Conservation (phyloP, 140 eudicot species). For the Senecio squalidus region DNA sequence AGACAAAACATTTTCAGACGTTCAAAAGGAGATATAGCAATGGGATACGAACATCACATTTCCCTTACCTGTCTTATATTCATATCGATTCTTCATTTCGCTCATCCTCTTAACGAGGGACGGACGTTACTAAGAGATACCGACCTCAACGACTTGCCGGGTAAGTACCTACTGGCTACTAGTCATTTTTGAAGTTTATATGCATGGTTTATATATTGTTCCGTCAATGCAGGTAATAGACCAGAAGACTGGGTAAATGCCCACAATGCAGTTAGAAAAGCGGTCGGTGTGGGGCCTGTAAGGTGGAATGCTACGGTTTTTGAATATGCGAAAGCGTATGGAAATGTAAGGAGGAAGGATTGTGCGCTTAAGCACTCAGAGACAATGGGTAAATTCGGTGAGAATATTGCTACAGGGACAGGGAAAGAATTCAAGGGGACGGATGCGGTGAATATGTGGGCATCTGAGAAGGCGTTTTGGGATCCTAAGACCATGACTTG, state of each 20-base stretch:
- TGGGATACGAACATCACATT: too few relatives aligned
- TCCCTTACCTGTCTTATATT: too few relatives aligned
- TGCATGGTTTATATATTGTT: too few relatives aligned
- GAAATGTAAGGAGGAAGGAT: conserved; percentile 14
- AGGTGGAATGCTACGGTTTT: conserved; percentile 27
- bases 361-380: conserved; percentile 17
- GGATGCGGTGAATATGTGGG: conserved; percentile 28
- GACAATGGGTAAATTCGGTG: conserved; percentile 29
- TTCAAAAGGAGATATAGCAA: too few relatives aligned
- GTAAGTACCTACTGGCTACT: too few relatives aligned
- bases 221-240: too few relatives aligned
- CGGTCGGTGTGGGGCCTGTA: conserved; percentile 30
- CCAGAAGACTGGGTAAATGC: conserved; percentile 29
- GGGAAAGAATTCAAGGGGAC: conserved; percentile 11
- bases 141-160: too few relatives aligned
- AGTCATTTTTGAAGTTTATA: too few relatives aligned
- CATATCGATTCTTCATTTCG: too few relatives aligned
- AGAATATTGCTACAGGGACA: conserved; percentile 19
- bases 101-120: too few relatives aligned
- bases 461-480: conserved; percentile 20
- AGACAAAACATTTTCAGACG: too few relatives aligned
- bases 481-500: conserved; percentile 26
- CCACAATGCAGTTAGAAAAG: conserved; percentile 29
- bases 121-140: too few relatives aligned
- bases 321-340: conserved; percentile 28